These are phyloP conservation scores for Albatrellus sp. DNA, from an alignment of 1,284 basidiomycete genomes.

Conservation along the genomic window DNA sequence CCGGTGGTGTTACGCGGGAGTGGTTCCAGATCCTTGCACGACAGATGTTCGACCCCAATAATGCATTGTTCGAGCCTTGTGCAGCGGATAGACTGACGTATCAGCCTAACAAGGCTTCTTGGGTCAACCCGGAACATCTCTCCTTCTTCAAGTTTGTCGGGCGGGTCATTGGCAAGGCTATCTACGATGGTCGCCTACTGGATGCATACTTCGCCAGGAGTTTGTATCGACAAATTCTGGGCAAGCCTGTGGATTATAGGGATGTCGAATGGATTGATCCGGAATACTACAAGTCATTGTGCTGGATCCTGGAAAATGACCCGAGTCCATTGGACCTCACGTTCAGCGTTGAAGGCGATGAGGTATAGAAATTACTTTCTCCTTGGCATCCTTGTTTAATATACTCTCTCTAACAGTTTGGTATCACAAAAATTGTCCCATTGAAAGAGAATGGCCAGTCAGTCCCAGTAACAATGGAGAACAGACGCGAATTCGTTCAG, in stretches of 20 bases:
- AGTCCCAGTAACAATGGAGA: slow-evolving; percentile 85
- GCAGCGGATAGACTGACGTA: slow-evolving; percentile 91
- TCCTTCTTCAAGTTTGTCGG: slow-evolving; percentile 99
- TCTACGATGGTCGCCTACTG: slow-evolving; percentile 88
- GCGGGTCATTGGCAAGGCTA: slow-evolving; percentile 92
- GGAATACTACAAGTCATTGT: slow-evolving; percentile 88
- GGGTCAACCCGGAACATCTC: slow-evolving; percentile 90
- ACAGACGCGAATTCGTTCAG: slow-evolving; percentile 94
- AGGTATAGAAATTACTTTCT: slow-evolving; percentile 38
- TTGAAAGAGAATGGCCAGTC: slow-evolving; percentile 77
- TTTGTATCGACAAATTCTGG: slow-evolving; percentile 86
- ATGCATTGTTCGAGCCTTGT: slow-evolving; percentile 95
- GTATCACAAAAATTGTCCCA: slow-evolving; percentile 76
- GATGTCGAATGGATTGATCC: slow-evolving; percentile 97
- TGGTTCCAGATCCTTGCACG: slow-evolving; percentile 98
- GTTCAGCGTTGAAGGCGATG: slow-evolving; percentile 86
- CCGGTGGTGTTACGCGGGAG: slow-evolving; percentile 94
- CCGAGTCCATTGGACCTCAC: slow-evolving; percentile 77
- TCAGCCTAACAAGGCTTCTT: slow-evolving; percentile 93
- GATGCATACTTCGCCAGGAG: slow-evolving; percentile 98
- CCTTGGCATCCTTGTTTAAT: slow-evolving; percentile 1
- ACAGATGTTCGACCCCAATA: slow-evolving; percentile 99
- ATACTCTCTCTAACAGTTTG: slow-evolving; percentile 45
- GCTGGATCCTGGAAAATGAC: slow-evolving; percentile 88
- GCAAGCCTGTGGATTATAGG: slow-evolving; percentile 83